phyloP scores from a whole-genome alignment of 139 green algal genomes.

The Asterochloris erici region DNA sequence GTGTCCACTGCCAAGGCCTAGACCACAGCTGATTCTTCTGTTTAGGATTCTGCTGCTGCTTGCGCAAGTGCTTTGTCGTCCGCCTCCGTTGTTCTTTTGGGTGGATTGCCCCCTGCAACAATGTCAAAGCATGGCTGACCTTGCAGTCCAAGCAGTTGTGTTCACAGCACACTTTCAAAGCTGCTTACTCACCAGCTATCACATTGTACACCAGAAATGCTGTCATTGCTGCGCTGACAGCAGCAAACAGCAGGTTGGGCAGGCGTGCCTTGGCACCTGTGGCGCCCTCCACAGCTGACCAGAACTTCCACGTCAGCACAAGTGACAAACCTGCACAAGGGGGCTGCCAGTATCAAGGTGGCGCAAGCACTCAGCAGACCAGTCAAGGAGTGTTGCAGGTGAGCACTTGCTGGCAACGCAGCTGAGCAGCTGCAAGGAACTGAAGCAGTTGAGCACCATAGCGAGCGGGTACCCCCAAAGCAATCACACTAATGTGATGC shows the following conservation, averaged over 20 bases:
- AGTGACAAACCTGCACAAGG: constrained; percentile 1
- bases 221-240: constrained; percentile 24
- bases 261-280: constrained; percentile 8
- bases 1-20: not conserved
- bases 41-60: not conserved
- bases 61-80: constrained; percentile 1
- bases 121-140: not conserved
- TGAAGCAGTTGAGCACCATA: too few species aligned
- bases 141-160: too few species aligned
- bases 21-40: not conserved
- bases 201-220: constrained; percentile 55
- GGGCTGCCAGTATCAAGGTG: not conserved
- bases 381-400: too few species aligned
- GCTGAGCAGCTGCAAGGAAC: too few species aligned
- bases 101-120: constrained; percentile 52
- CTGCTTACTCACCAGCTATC: not conserved
- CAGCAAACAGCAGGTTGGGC: constrained; percentile 18
- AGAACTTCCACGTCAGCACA: constrained; percentile 2
- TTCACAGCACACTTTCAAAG: too few species aligned
- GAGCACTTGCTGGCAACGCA: too few species aligned
- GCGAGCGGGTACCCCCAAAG: too few species aligned
- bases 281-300: not conserved
- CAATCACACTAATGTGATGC: too few species aligned
- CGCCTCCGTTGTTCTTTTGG: constrained; percentile 14
- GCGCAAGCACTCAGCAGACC: too few species aligned